Base-by-base conservation (phyloP, 169 alveolate species). In the Cryptosporidium felis region DNA sequence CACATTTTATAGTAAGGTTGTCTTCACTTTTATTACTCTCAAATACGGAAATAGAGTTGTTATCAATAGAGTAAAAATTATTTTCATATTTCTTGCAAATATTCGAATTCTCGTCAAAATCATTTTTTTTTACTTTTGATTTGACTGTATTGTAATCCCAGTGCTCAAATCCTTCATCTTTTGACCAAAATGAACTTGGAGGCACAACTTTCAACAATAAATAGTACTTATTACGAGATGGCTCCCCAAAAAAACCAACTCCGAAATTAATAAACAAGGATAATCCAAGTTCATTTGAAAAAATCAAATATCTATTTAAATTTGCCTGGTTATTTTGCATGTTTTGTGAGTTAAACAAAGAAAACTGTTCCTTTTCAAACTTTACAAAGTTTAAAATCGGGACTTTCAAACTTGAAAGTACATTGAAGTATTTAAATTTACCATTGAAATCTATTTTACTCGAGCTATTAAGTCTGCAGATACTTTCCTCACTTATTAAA, bases 211-310 rank as follows among this genome's bases (percentile, higher is more conserved):
- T 74, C 16, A 74, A 36, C 18, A 74, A 49, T 28, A 49, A 18
- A 49, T 56, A 74, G 59, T 74, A 74, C 40, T 53, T 74, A 12
- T 53, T 44, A 56, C n/a, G 14, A 8, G 38, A 38, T 36, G 18
- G 18, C 36, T 65, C 56, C 4, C 40, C 66, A 30, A 74, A 56
- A 32, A 74, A 74, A 6, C 67, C 74, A 74, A 74, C 10, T 14
- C 85, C 85, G 56, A 74, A 56, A n/a, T 46, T 74, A n/a, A 74
- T 74, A 12, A 40, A 34, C 5, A 40, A 38, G 9, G 67, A 56
- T 21, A 74, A 34, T 21, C 67, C 85, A 9, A 74, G 28, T 21
- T 74, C 85, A 21, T 34, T 74, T 74, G 85, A 74, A 9, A 74
- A 49, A 28, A 53, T 30, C 41, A 56, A n/a, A 74, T 74, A 74